phyloP scores from a whole-genome alignment of 169 alveolate genomes.

The Babesia caballi region DNA sequence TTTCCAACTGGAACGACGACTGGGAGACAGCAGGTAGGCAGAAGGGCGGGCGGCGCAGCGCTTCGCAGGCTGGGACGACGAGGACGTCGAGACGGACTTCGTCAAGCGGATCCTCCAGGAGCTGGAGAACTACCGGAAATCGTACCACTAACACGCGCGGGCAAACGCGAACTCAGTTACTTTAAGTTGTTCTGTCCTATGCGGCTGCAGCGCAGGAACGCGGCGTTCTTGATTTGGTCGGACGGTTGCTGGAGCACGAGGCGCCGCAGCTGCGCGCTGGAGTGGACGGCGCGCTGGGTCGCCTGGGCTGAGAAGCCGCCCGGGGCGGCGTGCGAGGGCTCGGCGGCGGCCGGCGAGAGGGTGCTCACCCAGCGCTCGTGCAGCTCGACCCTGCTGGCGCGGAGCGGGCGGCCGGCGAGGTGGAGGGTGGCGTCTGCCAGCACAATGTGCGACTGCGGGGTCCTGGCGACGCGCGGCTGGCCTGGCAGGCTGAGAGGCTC shows the following conservation, averaged over 20 bases:
- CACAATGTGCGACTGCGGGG: conserved; percentile 14
- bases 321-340: background rate
- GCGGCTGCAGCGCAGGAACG: conserved; percentile 45
- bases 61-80: conserved; percentile 68
- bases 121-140: conserved; percentile 55
- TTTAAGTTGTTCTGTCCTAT: conserved; percentile 48
- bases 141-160: background rate
- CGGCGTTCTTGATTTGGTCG: conserved; percentile 47
- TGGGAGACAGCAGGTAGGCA: conserved; percentile 67
- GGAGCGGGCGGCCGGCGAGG: background rate
- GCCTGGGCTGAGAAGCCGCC: no score
- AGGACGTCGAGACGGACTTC: conserved; percentile 61
- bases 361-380: conserved; percentile 42
- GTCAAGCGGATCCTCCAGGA: conserved; percentile 62
- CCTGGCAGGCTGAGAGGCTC: background rate
- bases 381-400: background rate
- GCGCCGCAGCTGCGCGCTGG: conserved; percentile 6
- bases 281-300: background rate
- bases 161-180: background rate
- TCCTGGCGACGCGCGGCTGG: background rate
- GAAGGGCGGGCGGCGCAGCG: background rate
- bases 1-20: conserved; percentile 65
- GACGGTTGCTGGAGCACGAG: conserved; percentile 36
- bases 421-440: conserved; percentile 10
- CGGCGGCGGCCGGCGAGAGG: background rate